phyloP scores from a whole-genome alignment of 306 rosid species.

The Lupinus albus region DNA sequence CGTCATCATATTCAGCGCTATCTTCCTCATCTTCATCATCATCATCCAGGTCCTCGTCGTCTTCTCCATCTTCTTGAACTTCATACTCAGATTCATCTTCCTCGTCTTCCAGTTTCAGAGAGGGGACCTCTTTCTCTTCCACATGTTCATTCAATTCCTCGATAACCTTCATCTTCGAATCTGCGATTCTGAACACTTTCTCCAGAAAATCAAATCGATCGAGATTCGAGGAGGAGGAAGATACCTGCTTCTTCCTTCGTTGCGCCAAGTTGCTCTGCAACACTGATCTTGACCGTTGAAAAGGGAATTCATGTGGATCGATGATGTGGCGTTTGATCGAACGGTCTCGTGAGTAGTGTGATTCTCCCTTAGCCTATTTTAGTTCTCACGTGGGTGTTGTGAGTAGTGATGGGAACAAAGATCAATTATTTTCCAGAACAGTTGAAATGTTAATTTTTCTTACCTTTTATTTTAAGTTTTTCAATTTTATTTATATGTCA shows the following conservation, averaged over 20 bases:
- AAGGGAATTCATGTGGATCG: constrained; percentile 52
- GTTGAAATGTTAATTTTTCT: too few relatives aligned
- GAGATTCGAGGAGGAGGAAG: too few relatives aligned
- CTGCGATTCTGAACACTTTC: constrained; percentile 15
- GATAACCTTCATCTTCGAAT: constrained; percentile 57
- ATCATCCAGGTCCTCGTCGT: constrained; percentile 43
- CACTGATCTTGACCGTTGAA: constrained; percentile 66
- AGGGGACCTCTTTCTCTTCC: constrained; percentile 55
- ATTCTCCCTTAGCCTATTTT: constrained; percentile 35
- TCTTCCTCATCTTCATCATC: constrained; percentile 43
- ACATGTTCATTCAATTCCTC: constrained; percentile 55
- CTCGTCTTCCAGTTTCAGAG: constrained; percentile 40
- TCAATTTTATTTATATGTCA: too few relatives aligned
- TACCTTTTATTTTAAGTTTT: too few relatives aligned
- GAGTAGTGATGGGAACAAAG: too few relatives aligned
- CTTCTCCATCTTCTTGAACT: constrained; percentile 54
- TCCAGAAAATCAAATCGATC: too few relatives aligned
- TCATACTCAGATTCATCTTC: constrained; percentile 49
- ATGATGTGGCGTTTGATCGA: constrained; percentile 61
- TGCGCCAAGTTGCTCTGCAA: constrained; percentile 50
- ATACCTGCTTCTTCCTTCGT: constrained; percentile 61
- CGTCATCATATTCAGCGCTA: constrained; percentile 47
- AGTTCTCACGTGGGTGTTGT: constrained; percentile 51
- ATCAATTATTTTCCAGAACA: too few relatives aligned
- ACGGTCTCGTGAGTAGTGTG: constrained; percentile 47